These are phyloP conservation scores for Capsicum rhomboideum DNA, from an alignment of 257 asterid species.

Conservation along the genomic window DNA sequence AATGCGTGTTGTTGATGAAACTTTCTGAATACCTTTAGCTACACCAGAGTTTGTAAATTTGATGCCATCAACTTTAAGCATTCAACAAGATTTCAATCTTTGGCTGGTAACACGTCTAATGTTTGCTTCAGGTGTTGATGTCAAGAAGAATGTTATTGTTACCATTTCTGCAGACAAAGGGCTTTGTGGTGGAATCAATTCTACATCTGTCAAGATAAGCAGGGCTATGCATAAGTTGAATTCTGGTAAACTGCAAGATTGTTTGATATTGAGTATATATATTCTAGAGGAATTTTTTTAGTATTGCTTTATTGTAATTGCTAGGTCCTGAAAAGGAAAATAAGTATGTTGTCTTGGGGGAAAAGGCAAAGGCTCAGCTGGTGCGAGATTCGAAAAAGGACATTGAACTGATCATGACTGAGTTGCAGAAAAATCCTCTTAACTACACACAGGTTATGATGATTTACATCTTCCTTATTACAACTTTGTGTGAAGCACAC, in stretches of 20 bases:
- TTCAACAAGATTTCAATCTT: neutral
- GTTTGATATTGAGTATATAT: neutral
- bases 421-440: slow-evolving; percentile 88
- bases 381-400: slow-evolving; percentile 75
- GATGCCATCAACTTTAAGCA: neutral
- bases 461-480: neutral
- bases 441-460: slow-evolving; percentile 82
- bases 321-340: slow-evolving; percentile 81
- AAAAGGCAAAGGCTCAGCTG: slow-evolving; percentile 93
- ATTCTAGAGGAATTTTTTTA: neutral
- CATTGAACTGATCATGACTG: slow-evolving; percentile 61
- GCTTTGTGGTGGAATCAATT: slow-evolving; percentile 98
- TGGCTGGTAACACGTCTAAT: neutral
- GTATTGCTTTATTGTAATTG: neutral
- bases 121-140: slow-evolving; percentile 64
- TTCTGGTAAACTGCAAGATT: slow-evolving; percentile 39
- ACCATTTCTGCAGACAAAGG: slow-evolving; percentile 92
- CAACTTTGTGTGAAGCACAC: neutral
- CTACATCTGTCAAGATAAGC: slow-evolving; percentile 91
- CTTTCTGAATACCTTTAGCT: neutral
- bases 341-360: slow-evolving; percentile 85
- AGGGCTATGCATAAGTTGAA: slow-evolving; percentile 60
- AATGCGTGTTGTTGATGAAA: neutral
- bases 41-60: neutral
- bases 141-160: slow-evolving; percentile 82